phyloP scores from a whole-genome alignment of 495 filamentous ascomycete species.

The Aspergillus avenaceus region DNA sequence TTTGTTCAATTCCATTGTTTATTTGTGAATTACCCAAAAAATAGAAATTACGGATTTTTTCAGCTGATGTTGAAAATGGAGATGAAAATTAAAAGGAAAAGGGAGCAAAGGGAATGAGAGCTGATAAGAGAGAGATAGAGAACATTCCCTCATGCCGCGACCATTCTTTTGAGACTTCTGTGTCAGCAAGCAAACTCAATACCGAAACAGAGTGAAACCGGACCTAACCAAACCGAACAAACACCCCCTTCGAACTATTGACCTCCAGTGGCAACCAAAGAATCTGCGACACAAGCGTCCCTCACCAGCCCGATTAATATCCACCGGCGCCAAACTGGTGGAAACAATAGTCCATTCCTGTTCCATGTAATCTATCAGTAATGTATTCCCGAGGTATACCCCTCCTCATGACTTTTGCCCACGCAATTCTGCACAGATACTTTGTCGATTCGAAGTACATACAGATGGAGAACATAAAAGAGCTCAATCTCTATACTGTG shows the following conservation, averaged over 20 bases:
- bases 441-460: too few species aligned
- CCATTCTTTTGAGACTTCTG: too few species aligned
- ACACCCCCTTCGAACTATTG: constrained; percentile 2
- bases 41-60: too few species aligned
- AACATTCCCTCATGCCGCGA: too few species aligned
- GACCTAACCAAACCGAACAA: background rate
- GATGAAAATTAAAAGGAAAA: too few species aligned
- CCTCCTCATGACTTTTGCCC: background rate
- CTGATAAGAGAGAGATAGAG: background rate
- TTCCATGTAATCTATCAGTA: constrained; percentile 4
- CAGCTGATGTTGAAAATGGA: too few species aligned
- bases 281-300: constrained; percentile 15
- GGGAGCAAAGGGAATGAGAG: too few species aligned
- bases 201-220: background rate
- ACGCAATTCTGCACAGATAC: too few species aligned
- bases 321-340: constrained; percentile 17
- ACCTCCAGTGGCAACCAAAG: constrained; percentile 5
- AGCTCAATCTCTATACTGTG: too few species aligned
- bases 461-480: too few species aligned
- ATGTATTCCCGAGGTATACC: background rate
- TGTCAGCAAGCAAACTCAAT: background rate
- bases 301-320: constrained; percentile 11
- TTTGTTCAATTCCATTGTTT: too few species aligned
- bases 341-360: constrained; percentile 17
- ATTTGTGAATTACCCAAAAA: too few species aligned